Percentiles rank a stretch among this genome's conserved stretches.
Conservation (phyloP, 2,329 filamentous ascomycete genomes). For the Paramyrothecium sp. region DNA sequence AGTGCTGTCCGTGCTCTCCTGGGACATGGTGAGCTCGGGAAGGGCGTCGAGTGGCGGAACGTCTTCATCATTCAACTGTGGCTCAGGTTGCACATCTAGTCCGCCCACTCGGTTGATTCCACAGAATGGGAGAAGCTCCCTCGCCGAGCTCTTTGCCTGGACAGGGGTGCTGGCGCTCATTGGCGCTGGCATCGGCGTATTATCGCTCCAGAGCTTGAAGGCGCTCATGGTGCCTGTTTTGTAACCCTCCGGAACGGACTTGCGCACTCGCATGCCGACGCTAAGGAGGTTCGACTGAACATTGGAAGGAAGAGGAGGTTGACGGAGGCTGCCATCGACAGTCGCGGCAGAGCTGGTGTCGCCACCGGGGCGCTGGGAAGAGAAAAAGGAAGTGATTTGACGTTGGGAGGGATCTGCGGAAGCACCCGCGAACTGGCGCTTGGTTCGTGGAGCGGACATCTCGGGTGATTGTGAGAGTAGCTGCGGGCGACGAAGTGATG, state of each 20-base stretch:
- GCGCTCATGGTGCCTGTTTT: constrained; percentile 61
- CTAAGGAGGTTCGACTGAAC: constrained; percentile 82
- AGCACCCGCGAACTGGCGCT: constrained; percentile 61
- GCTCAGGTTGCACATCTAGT: constrained; percentile 56
- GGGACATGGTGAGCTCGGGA: constrained; percentile 53
- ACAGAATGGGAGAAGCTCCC: constrained; percentile 77
- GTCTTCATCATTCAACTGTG: constrained; percentile 13
- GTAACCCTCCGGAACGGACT: constrained; percentile 91
- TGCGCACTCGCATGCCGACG: constrained; percentile 93
- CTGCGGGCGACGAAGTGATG: constrained; percentile 5
- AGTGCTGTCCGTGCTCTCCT: constrained; percentile 47
- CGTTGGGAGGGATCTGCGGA: constrained; percentile 57
- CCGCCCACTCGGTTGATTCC: constrained; percentile 76
- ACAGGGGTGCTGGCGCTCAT: constrained; percentile 3
- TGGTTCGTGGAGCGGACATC: constrained; percentile 55
- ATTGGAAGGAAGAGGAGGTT: constrained; percentile 56
- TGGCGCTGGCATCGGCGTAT: constrained; percentile 15
- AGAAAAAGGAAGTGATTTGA: constrained; percentile 65
- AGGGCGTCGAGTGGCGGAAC: constrained; percentile 36
- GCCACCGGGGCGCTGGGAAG: constrained; percentile 24
- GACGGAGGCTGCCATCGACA: constrained; percentile 26
- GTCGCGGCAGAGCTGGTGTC: constrained; percentile 30
- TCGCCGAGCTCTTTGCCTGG: constrained; percentile 28
- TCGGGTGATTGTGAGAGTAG: constrained; percentile 11
- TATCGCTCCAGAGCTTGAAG: constrained; percentile 51